Conservation (phyloP, 106 monocot genomes). For the Apostasia ramifera region DNA sequence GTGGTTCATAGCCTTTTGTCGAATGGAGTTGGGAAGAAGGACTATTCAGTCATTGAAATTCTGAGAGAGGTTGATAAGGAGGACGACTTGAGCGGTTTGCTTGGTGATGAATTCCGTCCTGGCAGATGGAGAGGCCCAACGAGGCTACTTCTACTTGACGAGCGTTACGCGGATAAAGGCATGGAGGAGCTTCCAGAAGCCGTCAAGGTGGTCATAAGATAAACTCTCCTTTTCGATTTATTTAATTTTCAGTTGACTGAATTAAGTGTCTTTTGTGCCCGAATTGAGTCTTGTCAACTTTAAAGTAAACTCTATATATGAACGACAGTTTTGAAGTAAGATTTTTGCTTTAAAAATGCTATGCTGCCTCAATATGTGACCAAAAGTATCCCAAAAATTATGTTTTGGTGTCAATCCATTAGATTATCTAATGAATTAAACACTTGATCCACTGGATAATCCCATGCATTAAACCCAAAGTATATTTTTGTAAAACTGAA, state of each 20-base stretch:
- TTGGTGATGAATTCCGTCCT: constrained; percentile 44
- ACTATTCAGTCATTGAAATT: constrained; percentile 31
- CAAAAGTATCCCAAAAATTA: no score
- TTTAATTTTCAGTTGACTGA: constrained; percentile 1
- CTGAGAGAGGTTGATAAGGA: constrained; percentile 17
- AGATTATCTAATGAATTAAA: no score
- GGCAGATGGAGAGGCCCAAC: constrained; percentile 74
- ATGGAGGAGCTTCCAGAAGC: constrained; percentile 66
- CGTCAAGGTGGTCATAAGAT: constrained; percentile 46
- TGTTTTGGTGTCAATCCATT: no score
- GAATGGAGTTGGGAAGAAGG: constrained; percentile 27
- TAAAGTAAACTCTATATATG: no score
- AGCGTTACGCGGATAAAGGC: constrained; percentile 41
- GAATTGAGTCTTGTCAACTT: no score
- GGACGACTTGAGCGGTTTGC: constrained; percentile 47
- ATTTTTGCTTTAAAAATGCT: no score
- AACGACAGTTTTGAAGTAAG: no score
- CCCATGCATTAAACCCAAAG: no score
- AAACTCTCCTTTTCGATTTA: constrained; percentile 18
- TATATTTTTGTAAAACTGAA: no score
- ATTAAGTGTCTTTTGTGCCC: neutral
- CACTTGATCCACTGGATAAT: no score
- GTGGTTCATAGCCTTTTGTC: no score
- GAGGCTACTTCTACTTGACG: constrained; percentile 78
- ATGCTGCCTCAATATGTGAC: no score